Evolutionary conservation across 2,329 filamentous ascomycete genomes (phyloP), one percentile per base, ranked within the genome.

Genomic region (Sordariomycetes sp.): DNA sequence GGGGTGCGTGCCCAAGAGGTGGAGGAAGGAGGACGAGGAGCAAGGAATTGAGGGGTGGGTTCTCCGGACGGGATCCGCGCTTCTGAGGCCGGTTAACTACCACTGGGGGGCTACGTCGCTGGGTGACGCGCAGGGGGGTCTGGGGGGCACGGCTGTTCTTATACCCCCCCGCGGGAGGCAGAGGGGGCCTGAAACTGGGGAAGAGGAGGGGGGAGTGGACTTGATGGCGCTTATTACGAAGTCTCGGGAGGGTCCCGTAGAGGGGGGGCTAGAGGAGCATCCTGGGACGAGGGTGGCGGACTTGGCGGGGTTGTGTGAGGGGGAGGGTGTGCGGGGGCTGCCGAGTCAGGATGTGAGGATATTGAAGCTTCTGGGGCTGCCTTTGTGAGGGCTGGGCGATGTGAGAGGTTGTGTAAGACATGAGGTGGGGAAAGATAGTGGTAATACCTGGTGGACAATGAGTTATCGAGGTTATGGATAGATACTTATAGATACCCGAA

Each of bases 311-410:
- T 63, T 64, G 36, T 63, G 62, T 0, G 64, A 66, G 20, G 57
- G 61, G 1, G 62, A 12, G 56, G 60, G 22, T 59, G 61, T 13
- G 65, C 61, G n/a, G 58, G 61, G 69, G 34, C 72, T 72, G 8
- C 72, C 72, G 5, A 75, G 72, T 45, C 72, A 75, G 59, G 69
- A 75, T 39, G 63, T 62, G 3, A 62, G 60, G 7, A 65, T 72
- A 10, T 65, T 69, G 60, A 66, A 59, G 55, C 59, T 60, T 59
- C 45, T 62, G 28, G 61, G 58, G 50, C 53, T 61, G 34, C 52
- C 54, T 12, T 45, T 36, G 54, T 56, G 24, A 56, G 25, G 39
- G n/a, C n/a, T n/a, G n/a, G n/a, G n/a, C n/a, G n/a, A n/a, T n/a
- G n/a, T n/a, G n/a, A n/a, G n/a, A n/a, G n/a, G n/a, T n/a, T n/a